Conservation (phyloP, 257 asterid species). For the Rauvolfia tetraphylla region DNA sequence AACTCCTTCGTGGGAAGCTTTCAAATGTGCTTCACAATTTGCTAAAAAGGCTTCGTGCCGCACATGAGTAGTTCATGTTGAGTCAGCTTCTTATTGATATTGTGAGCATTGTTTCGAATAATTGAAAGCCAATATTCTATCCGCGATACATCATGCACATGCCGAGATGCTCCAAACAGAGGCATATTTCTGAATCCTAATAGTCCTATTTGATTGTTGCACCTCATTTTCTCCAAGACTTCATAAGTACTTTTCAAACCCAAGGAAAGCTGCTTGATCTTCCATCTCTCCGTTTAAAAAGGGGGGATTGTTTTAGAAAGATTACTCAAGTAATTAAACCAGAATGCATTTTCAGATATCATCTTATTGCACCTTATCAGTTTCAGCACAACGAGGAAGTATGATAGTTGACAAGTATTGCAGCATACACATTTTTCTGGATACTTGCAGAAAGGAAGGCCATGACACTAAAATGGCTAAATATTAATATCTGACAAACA, state of each 20-base stretch:
- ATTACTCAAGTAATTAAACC: too few relatives aligned
- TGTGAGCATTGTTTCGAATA: neutral
- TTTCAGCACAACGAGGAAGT: too few relatives aligned
- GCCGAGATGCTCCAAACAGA: neutral
- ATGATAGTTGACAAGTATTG: too few relatives aligned
- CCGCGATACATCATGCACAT: neutral
- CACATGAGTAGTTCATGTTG: neutral
- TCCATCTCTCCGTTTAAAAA: too few relatives aligned
- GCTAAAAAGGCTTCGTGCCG: neutral
- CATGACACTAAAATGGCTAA: neutral
- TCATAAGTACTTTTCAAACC: neutral
- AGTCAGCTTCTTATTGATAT: neutral
- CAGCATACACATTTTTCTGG: too few relatives aligned
- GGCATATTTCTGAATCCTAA: too few relatives aligned
- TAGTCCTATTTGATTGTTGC: neutral
- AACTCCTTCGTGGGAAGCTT: neutral
- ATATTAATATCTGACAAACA: neutral
- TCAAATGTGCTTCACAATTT: neutral
- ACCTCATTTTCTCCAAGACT: neutral
- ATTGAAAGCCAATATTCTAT: neutral
- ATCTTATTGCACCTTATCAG: neutral
- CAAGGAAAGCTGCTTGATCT: too few relatives aligned
- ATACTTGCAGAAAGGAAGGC: neutral
- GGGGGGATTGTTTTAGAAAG: too few relatives aligned
- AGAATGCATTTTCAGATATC: neutral